Percentiles rank a stretch among this genome's conserved stretches.
Evolutionary conservation across 2,329 filamentous ascomycete species (phyloP).

Genomic region (Aureobasidium sp.): DNA sequence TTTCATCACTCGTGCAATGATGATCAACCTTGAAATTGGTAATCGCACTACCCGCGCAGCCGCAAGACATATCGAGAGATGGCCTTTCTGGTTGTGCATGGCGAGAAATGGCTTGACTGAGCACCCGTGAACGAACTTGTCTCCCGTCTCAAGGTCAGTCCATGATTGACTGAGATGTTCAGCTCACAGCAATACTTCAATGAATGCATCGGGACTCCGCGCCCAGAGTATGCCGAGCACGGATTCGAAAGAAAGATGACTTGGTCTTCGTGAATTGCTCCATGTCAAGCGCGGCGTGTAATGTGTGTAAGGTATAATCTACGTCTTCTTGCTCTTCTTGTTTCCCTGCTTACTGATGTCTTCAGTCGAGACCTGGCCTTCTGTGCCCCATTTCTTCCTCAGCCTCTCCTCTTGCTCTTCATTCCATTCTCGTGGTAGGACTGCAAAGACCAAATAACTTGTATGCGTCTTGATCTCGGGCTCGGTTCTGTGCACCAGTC

Average conservation of each 20-base stretch:
- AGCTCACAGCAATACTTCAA: not conserved
- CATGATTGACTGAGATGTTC: not conserved
- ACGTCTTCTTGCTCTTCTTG: slow-evolving; percentile 8
- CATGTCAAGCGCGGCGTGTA: not conserved
- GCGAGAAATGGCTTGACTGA: slow-evolving; percentile 36
- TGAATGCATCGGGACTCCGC: not conserved
- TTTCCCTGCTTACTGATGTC: slow-evolving; percentile 22
- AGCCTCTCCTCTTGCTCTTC: slow-evolving; percentile 68
- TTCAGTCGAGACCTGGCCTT: slow-evolving; percentile 45
- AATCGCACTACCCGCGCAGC: slow-evolving; percentile 44
- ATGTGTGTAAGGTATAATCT: not conserved
- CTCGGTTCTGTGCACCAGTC: slow-evolving; percentile 72
- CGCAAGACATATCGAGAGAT: slow-evolving; percentile 29
- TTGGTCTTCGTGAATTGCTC: not conserved
- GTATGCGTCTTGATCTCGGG: slow-evolving; percentile 91
- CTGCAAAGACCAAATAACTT: slow-evolving; percentile 90
- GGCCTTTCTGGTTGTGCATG: slow-evolving; percentile 43
- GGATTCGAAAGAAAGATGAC: not conserved
- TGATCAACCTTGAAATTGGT: slow-evolving; percentile 32
- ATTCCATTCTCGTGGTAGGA: slow-evolving; percentile 79
- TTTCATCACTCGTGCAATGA: slow-evolving; percentile 19
- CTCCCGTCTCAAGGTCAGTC: not conserved
- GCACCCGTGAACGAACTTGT: not conserved
- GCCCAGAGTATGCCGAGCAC: too few relatives aligned
- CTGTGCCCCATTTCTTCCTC: slow-evolving; percentile 35